phyloP scores from a whole-genome alignment of 352 stramenopile species.

The Pythium brassicae region DNA sequence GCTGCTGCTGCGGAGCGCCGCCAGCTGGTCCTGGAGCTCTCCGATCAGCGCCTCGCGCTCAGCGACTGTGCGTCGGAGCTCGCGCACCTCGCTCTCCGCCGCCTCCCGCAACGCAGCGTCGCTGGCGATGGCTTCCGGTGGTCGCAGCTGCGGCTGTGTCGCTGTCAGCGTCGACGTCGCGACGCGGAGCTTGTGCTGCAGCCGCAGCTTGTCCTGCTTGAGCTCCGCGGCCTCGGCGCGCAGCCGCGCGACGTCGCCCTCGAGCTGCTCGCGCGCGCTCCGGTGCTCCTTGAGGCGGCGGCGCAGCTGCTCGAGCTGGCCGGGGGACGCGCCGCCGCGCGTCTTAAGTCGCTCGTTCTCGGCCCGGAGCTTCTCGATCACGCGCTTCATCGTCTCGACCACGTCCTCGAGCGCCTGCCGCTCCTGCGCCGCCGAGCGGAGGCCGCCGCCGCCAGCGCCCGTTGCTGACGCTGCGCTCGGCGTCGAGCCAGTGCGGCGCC shows the following conservation, averaged over 20 bases:
- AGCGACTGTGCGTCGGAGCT: background rate
- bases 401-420: slow-evolving; percentile 66
- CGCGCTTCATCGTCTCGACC: slow-evolving; percentile 78
- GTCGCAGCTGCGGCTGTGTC: background rate
- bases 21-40: slow-evolving; percentile 21
- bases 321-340: slow-evolving; percentile 23
- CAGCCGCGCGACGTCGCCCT: slow-evolving; percentile 35
- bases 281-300: slow-evolving; percentile 47
- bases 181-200: slow-evolving; percentile 61
- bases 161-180: slow-evolving; percentile 22
- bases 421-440: slow-evolving; percentile 26
- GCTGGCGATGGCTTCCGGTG: slow-evolving; percentile 7
- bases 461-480: too few relatives aligned
- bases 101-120: slow-evolving; percentile 11
- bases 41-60: slow-evolving; percentile 15
- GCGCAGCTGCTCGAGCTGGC: slow-evolving; percentile 37
- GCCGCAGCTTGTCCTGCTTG: slow-evolving; percentile 56
- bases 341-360: slow-evolving; percentile 70
- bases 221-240: slow-evolving; percentile 33
- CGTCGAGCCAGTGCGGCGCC: background rate
- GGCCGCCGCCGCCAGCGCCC: background rate
- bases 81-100: background rate
- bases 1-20: background rate
- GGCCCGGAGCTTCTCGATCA: slow-evolving; percentile 69
- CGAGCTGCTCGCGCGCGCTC: slow-evolving; percentile 31